phyloP scores from a whole-genome alignment of 768 basidiomycete species.

The Mycena rebaudengoi region DNA sequence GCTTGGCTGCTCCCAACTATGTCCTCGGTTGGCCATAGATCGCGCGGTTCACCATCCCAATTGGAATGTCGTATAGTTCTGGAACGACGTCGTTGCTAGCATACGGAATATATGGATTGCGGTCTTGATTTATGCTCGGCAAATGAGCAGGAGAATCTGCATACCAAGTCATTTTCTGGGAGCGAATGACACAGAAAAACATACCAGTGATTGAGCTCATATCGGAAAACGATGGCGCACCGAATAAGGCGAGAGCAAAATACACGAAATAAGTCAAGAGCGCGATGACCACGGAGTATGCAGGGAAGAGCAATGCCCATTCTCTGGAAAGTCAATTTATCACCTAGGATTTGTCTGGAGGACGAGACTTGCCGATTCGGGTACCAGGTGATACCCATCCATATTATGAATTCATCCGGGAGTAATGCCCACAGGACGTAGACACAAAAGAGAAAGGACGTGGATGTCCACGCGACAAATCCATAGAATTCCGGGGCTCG shows the following conservation, averaged over 20 bases:
- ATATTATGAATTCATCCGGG: constrained; percentile 73
- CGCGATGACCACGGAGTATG: constrained; percentile 75
- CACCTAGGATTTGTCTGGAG: background rate
- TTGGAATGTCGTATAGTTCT: constrained; percentile 83
- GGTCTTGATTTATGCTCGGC: constrained; percentile 45
- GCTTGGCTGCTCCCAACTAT: too few species aligned
- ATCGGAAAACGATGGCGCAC: constrained; percentile 76
- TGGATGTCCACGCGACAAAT: constrained; percentile 87
- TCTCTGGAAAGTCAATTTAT: constrained; percentile 58
- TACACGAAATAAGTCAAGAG: constrained; percentile 83
- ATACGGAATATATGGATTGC: constrained; percentile 60
- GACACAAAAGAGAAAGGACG: constrained; percentile 71
- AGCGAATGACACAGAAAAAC: constrained; percentile 20
- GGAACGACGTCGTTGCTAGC: constrained; percentile 59
- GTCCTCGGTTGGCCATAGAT: constrained; percentile 64
- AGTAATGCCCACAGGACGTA: constrained; percentile 85
- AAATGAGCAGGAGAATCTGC: constrained; percentile 67
- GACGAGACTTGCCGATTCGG: constrained; percentile 72
- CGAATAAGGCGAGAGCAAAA: constrained; percentile 75
- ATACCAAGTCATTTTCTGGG: constrained; percentile 21
- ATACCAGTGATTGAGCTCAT: constrained; percentile 74
- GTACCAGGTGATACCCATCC: constrained; percentile 83
- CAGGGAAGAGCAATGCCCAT: constrained; percentile 85
- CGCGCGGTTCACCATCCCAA: constrained; percentile 81
- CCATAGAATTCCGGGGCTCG: constrained; percentile 89